phyloP scores from a whole-genome alignment of 306 rosid genomes.

The Castanea mollissima region DNA sequence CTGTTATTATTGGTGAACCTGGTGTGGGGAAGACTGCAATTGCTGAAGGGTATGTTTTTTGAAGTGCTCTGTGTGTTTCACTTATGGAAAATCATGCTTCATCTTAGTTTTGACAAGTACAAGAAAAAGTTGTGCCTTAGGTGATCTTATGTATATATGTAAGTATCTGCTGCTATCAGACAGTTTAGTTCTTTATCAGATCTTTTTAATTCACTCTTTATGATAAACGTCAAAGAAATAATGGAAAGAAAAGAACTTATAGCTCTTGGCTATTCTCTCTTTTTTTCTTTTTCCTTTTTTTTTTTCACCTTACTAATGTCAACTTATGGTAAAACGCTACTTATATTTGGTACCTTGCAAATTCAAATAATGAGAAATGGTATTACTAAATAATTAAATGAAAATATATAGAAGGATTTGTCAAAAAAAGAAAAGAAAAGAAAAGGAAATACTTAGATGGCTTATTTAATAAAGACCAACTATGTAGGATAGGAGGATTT shows the following conservation, averaged over 20 bases:
- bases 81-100: not conserved
- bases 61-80: not conserved
- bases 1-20: slow-evolving; percentile 97
- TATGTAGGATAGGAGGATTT: not conserved
- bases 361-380: not conserved
- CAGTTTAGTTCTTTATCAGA: not conserved
- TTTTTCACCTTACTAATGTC: not conserved
- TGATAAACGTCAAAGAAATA: not conserved
- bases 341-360: no score
- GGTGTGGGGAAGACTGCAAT: slow-evolving; percentile 99
- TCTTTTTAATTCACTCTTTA: not conserved
- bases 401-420: not conserved
- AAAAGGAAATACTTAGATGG: not conserved
- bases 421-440: not conserved
- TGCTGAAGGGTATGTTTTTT: slow-evolving; percentile 85
- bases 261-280: no score
- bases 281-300: not conserved
- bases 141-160: not conserved
- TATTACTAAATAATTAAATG: no score
- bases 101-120: not conserved
- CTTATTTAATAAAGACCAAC: not conserved
- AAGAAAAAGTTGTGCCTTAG: not conserved
- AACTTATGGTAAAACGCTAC: no score
- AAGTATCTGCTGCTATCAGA: not conserved
- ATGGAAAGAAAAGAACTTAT: not conserved